These are phyloP conservation scores for bread wheat (Triticum aestivum) DNA, from an alignment of 176 grass and related monocot species.

Conservation along the genomic window DNA sequence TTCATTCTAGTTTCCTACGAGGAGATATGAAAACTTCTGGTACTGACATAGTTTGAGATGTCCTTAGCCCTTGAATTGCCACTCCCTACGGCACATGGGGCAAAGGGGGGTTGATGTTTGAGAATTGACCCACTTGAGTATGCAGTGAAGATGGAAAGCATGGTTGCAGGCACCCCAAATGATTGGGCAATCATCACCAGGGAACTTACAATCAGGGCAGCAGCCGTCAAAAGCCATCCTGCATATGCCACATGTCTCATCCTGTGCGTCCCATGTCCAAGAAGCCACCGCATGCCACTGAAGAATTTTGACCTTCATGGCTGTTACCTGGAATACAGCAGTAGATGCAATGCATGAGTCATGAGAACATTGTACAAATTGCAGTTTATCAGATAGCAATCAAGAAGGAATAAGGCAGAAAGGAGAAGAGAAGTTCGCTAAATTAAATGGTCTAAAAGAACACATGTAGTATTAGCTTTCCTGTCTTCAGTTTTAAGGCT, in stretches of 20 bases:
- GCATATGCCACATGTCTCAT: constrained; percentile 85
- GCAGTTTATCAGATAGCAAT: not conserved
- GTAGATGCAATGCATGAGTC: not conserved
- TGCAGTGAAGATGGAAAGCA: constrained; percentile 80
- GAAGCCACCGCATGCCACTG: constrained; percentile 81
- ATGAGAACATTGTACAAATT: not conserved
- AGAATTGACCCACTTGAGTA: constrained; percentile 89
- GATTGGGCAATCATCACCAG: constrained; percentile 79
- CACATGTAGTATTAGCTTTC: not conserved
- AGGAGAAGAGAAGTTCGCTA: not conserved
- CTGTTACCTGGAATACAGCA: constrained; percentile 11
- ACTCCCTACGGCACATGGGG: constrained; percentile 87
- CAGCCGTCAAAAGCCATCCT: constrained; percentile 86
- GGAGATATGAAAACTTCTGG: not conserved
- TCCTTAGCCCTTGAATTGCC: constrained; percentile 85
- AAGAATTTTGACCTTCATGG: constrained; percentile 89
- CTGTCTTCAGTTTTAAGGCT: not conserved
- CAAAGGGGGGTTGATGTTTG: constrained; percentile 80
- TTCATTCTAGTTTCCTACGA: constrained; percentile 8
- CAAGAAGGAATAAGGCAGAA: not conserved
- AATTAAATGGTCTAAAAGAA: not conserved
- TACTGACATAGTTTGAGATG: constrained; percentile 8
- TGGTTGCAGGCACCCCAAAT: constrained; percentile 85
- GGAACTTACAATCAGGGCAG: constrained; percentile 92
- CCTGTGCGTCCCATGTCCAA: constrained; percentile 85